Percentiles rank a stretch among this genome's conserved stretches.
Evolutionary conservation across 1,284 basidiomycete species (phyloP).

Genomic region (Tilletia setariae): DNA sequence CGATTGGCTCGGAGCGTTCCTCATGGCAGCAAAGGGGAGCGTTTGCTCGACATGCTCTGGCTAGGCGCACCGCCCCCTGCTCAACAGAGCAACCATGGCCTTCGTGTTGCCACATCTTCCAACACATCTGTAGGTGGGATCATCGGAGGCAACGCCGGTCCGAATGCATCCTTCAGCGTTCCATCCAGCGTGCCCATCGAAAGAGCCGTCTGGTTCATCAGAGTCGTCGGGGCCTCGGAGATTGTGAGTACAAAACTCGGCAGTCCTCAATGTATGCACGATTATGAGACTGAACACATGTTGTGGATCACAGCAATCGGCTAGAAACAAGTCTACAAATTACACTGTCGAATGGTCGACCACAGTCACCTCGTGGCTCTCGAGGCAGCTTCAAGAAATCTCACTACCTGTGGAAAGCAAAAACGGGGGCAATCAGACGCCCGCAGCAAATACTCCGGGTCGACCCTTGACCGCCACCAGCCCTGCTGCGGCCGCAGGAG

Average conservation of each 20-base stretch:
- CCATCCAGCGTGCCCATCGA: slow-evolving; percentile 58
- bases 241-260: slow-evolving; percentile 61
- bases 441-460: neutral
- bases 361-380: slow-evolving; percentile 79
- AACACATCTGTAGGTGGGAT: neutral
- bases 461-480: neutral
- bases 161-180: neutral
- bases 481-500: slow-evolving; percentile 13
- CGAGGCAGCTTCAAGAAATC: slow-evolving; percentile 82
- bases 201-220: slow-evolving; percentile 90
- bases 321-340: slow-evolving; percentile 52
- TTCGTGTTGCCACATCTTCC: neutral
- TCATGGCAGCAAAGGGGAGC: slow-evolving; percentile 86
- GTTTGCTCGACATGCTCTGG: slow-evolving; percentile 82
- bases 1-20: slow-evolving; percentile 85
- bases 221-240: slow-evolving; percentile 91
- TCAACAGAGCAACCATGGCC: slow-evolving; percentile 5
- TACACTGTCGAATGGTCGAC: slow-evolving; percentile 89
- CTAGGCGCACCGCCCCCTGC: slow-evolving; percentile 47
- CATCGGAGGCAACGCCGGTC: neutral
- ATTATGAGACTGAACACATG: neutral
- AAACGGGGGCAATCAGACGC: neutral
- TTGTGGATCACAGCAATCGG: slow-evolving; percentile 18
- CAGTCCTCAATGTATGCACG: too few relatives aligned
- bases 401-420: slow-evolving; percentile 61